Conservation (phyloP, 108 stramenopile species). For the Seminavis robusta region DNA sequence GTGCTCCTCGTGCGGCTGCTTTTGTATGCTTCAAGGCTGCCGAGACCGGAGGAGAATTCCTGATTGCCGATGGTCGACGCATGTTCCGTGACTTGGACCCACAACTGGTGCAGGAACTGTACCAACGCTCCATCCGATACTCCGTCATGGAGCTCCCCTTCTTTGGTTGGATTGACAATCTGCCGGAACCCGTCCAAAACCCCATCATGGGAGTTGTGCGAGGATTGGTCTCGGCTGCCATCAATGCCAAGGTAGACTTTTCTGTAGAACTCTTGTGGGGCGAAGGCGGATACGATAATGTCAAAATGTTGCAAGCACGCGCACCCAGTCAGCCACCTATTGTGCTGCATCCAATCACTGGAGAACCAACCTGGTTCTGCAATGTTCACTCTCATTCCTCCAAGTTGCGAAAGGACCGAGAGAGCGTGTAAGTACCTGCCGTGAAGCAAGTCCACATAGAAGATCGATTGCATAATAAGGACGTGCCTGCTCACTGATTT, state of each 20-base stretch:
- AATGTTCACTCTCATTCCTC: conserved; percentile 89
- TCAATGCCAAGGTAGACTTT: conserved; percentile 91
- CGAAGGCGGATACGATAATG: conserved; percentile 81
- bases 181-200: conserved; percentile 57
- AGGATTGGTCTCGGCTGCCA: conserved; percentile 69
- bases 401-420: conserved; percentile 78
- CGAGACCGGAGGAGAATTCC: conserved; percentile 86
- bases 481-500: background rate
- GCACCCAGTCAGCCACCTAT: conserved; percentile 85
- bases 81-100: conserved; percentile 76
- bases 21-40: conserved; percentile 92
- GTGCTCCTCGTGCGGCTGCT: conserved; percentile 84
- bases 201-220: conserved; percentile 60
- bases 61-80: conserved; percentile 80
- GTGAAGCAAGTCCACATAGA: background rate
- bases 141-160: conserved; percentile 89
- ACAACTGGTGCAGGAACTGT: conserved; percentile 69
- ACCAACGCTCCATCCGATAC: conserved; percentile 79
- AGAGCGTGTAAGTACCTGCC: conserved; percentile 57
- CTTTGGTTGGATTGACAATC: conserved; percentile 80
- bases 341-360: conserved; percentile 79
- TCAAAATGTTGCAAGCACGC: conserved; percentile 81
- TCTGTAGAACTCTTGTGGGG: conserved; percentile 80
- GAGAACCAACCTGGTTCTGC: conserved; percentile 91
- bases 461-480: background rate